A percentile compares a stretch with the other conserved stretches of the same genome.
phyloP scores from a whole-genome alignment of 176 grass and related monocot species.

The Pontederia paniculata region DNA sequence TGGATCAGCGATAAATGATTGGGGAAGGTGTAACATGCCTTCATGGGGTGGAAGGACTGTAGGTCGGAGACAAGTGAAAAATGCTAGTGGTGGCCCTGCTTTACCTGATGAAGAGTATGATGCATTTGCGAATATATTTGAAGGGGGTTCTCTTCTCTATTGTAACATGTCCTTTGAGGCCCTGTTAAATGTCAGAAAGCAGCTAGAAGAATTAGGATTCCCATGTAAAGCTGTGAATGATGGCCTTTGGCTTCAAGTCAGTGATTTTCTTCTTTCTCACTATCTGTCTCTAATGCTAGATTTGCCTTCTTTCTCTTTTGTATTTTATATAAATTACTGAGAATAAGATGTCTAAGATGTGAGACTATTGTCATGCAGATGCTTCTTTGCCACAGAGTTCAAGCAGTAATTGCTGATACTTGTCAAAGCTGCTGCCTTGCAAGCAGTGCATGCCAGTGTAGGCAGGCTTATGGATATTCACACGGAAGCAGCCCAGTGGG shows the following conservation, averaged over 20 bases:
- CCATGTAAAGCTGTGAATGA: conserved; percentile 98
- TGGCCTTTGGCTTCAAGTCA: conserved; percentile 97
- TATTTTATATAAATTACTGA: conserved; percentile 4
- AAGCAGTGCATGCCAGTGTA: conserved; percentile 81
- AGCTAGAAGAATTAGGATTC: conserved; percentile 96
- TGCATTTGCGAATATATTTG: conserved; percentile 95
- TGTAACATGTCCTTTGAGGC: conserved; percentile 99
- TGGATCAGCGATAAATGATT: conserved; percentile 37
- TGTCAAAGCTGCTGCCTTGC: conserved; percentile 92
- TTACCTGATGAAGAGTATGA: conserved; percentile 72
- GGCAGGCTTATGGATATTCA: conserved; percentile 64
- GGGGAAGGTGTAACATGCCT: conserved; percentile 50
- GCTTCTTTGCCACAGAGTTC: conserved; percentile 84
- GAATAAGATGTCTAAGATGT: conserved; percentile 22
- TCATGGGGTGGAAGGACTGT: conserved; percentile 79
- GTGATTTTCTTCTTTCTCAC: background rate
- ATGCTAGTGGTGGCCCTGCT: conserved; percentile 40
- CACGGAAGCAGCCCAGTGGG: conserved; percentile 29
- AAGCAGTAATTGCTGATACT: conserved; percentile 79
- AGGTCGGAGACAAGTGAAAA: conserved; percentile 58
- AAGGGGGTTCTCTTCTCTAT: conserved; percentile 92
- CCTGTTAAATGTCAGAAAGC: conserved; percentile 70
- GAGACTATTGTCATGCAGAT: conserved; percentile 54
- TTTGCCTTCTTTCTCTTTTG: background rate
- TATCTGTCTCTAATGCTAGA: background rate